A percentile compares a stretch with the other conserved stretches of the same genome.
These are phyloP conservation scores for Candida andamanensis DNA, from an alignment of 805 yeast genomes.

Conservation along the genomic window DNA sequence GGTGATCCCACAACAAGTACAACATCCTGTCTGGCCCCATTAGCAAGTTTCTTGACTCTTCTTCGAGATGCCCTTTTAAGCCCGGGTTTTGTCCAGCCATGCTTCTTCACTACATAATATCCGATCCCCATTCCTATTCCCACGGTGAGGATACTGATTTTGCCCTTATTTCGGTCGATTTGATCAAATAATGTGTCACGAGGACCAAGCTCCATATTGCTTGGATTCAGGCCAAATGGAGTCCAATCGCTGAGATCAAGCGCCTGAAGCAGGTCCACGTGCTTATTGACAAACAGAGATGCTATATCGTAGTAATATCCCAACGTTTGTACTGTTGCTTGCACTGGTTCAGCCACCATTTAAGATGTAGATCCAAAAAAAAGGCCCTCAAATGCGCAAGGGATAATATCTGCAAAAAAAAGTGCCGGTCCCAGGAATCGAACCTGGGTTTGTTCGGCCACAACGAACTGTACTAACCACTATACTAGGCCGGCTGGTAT, in stretches of 20 bases:
- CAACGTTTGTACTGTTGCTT: constrained; percentile 29
- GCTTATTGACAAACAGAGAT: constrained; percentile 16
- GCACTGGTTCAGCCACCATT: constrained; percentile 45
- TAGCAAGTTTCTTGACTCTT: constrained; percentile 55
- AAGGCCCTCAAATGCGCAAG: too few relatives aligned
- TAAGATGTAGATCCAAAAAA: background rate
- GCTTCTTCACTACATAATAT: constrained; percentile 1
- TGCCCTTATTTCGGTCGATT: constrained; percentile 4
- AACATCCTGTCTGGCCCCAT: constrained; percentile 74
- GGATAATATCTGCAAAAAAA: constrained; percentile 13
- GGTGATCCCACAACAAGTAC: constrained; percentile 74
- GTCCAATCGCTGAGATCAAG: constrained; percentile 7
- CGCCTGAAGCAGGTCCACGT: constrained; percentile 18
- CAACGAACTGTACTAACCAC: constrained; percentile 48
- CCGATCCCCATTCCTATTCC: constrained; percentile 20
- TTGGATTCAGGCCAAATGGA: constrained; percentile 9
- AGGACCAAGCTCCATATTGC: background rate
- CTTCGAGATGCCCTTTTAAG: constrained; percentile 23
- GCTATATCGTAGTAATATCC: constrained; percentile 18
- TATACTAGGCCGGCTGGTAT: constrained; percentile 41
- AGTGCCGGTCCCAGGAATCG: constrained; percentile 49
- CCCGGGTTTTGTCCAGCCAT: background rate
- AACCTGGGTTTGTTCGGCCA: constrained; percentile 48
- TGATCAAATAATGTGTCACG: constrained; percentile 1
- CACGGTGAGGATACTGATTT: constrained; percentile 16